Evolutionary conservation across 2,329 filamentous ascomycete genomes (phyloP).

Genomic region (Mycosphaerella sp.): DNA sequence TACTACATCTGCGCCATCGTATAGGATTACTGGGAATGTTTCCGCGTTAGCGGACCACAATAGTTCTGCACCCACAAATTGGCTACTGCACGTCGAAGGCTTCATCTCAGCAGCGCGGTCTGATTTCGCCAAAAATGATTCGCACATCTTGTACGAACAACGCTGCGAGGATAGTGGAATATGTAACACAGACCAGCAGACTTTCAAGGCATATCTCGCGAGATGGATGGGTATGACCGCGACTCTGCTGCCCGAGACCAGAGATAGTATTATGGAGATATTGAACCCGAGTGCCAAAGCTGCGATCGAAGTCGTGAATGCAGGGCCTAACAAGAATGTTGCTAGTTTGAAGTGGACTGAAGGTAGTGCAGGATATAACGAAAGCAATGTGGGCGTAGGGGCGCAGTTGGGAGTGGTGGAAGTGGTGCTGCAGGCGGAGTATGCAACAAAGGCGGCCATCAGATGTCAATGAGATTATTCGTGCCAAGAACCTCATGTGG

Average conservation of each 20-base stretch:
- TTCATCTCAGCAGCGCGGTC: slow-evolving; percentile 27
- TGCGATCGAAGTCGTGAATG: slow-evolving; percentile 31
- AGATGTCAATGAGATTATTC: too few relatives aligned
- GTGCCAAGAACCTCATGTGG: slow-evolving; percentile 9
- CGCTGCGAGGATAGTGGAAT: slow-evolving; percentile 38
- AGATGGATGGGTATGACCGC: slow-evolving; percentile 44
- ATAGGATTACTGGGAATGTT: too few relatives aligned
- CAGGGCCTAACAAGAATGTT: not conserved
- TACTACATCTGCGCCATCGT: too few relatives aligned
- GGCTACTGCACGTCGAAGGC: slow-evolving; percentile 23
- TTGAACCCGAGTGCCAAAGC: slow-evolving; percentile 43
- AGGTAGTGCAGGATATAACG: not conserved
- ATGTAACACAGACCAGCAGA: slow-evolving; percentile 43
- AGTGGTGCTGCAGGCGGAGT: not conserved
- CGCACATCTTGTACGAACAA: slow-evolving; percentile 41
- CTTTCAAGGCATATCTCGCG: slow-evolving; percentile 42
- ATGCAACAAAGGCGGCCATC: too few relatives aligned
- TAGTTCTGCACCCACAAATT: not conserved
- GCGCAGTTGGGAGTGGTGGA: slow-evolving; percentile 4
- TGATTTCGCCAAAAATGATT: slow-evolving; percentile 37
- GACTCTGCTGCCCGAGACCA: slow-evolving; percentile 1
- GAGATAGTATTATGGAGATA: slow-evolving; percentile 8
- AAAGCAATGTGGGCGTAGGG: not conserved
- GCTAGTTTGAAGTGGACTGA: not conserved
- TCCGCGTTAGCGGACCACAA: not conserved